Base-by-base conservation (phyloP, 1,284 basidiomycete genomes). In the Afroboletus lepidellus region DNA sequence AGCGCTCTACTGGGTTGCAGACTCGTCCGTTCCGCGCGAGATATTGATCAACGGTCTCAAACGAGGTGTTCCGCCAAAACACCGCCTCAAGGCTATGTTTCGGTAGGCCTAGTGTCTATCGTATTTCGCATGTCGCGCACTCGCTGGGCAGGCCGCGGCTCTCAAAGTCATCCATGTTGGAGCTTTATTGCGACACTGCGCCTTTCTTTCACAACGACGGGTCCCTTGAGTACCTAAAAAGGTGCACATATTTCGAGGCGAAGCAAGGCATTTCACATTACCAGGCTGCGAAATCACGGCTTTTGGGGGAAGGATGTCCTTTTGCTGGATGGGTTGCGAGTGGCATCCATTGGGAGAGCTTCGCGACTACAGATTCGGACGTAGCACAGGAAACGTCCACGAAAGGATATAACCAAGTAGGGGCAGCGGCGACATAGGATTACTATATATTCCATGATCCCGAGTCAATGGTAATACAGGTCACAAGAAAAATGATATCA, bases 21-120 rank as follows among this genome's bases (percentile, higher is more conserved):
- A 81, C 47, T 72, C 75, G 0, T 48, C 62, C 32, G 63, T 59
- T 23, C 55, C 66, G 3, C 61, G 67, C 30, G 88, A 92, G 61
- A 75, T 90, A 18, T 64, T 92, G 47, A 88, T 88, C 58, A 89
- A 88, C 57, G 90, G 90, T 1, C 70, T 83, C n/a, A 84, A 80
- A 59, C 82, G 90, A 39, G 90, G 90, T 3, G 80, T 88, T 2
- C 72, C 87, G 12, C 79, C 84, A 0, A 91, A 87, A 61, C 81
- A 87, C 59, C 76, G 84, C 23, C 73, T 78, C 51, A 75, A 76
- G 34, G 72, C 77, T 5, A 85, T 83, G 64, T 83, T 80, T 43
- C 79, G 84, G 90, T 87, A 23, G n/a, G 41, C 45, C 38, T 42
- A 11, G 30, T 25, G 3, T 24, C 2, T 37, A 37, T 9, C 27